phyloP scores from a whole-genome alignment of 768 basidiomycete species.

The Russula brevipes region DNA sequence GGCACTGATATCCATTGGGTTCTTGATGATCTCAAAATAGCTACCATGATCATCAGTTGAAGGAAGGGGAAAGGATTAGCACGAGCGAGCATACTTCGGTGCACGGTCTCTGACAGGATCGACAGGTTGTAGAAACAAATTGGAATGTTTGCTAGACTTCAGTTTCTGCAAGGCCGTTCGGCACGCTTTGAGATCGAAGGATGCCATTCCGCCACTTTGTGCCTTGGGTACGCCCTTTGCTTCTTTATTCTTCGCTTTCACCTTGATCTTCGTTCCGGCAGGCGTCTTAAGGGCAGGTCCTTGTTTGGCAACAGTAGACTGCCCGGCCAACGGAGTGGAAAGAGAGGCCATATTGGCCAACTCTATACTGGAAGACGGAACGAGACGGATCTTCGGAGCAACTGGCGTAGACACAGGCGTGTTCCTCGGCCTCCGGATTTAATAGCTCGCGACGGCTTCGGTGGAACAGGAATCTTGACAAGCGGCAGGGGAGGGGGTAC shows the following conservation, averaged over 20 bases:
- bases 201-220: slow-evolving; percentile 68
- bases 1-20: slow-evolving; percentile 93
- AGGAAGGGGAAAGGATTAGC: slow-evolving; percentile 12
- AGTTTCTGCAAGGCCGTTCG: slow-evolving; percentile 78
- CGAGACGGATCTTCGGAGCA: slow-evolving; percentile 48
- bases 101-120: slow-evolving; percentile 92
- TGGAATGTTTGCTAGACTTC: slow-evolving; percentile 63
- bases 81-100: slow-evolving; percentile 56
- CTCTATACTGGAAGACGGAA: slow-evolving; percentile 31
- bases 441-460: slow-evolving; percentile 30
- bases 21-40: slow-evolving; percentile 85
- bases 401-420: slow-evolving; percentile 31
- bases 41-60: slow-evolving; percentile 37
- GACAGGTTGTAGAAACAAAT: slow-evolving; percentile 82
- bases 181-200: slow-evolving; percentile 70
- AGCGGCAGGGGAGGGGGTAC: slow-evolving; percentile 48
- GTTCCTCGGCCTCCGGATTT: slow-evolving; percentile 35
- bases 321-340: background rate
- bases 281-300: slow-evolving; percentile 5
- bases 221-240: slow-evolving; percentile 58
- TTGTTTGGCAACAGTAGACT: slow-evolving; percentile 8
- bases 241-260: slow-evolving; percentile 28
- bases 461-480: slow-evolving; percentile 49
- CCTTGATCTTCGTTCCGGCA: slow-evolving; percentile 16
- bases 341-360: slow-evolving; percentile 33